These are phyloP conservation scores for Trichodelitschia bisporula DNA, from an alignment of 495 filamentous ascomycete genomes.

Conservation along the genomic window DNA sequence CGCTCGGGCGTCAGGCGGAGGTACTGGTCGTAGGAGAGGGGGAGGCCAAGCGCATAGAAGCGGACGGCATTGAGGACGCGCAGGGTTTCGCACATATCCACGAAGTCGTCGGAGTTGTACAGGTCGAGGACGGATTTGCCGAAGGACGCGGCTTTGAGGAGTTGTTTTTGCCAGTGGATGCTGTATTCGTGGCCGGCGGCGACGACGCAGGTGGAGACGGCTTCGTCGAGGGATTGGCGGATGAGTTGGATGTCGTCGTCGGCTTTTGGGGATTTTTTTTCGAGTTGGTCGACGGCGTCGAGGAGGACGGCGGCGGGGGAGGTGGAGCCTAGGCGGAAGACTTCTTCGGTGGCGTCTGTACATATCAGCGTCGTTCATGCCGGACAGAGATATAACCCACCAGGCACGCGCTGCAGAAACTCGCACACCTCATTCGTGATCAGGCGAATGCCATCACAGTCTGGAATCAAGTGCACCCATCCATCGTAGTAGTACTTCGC, in stretches of 20 bases:
- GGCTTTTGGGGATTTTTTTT: conserved; percentile 84
- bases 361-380: not conserved
- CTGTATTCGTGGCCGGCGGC: conserved; percentile 84
- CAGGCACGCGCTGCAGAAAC: conserved; percentile 77
- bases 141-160: conserved; percentile 86
- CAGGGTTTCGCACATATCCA: conserved; percentile 89
- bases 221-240: conserved; percentile 58
- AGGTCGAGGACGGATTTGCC: conserved; percentile 92
- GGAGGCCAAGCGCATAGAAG: conserved; percentile 74
- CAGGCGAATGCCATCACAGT: conserved; percentile 68
- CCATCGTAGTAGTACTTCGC: conserved; percentile 69
- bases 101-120: conserved; percentile 94
- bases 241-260: conserved; percentile 95
- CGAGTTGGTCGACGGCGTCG: conserved; percentile 76
- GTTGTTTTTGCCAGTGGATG: conserved; percentile 76
- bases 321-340: conserved; percentile 68
- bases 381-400: conserved; percentile 11
- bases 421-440: conserved; percentile 84
- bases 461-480: conserved; percentile 68
- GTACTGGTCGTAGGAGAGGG: conserved; percentile 80
- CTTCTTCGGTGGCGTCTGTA: conserved; percentile 54
- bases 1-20: conserved; percentile 71
- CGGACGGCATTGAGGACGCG: conserved; percentile 79
- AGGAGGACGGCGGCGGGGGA: conserved; percentile 74
- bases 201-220: conserved; percentile 74